These are phyloP conservation scores for Phytophthora chlamydospora DNA, from an alignment of 352 stramenopile species.

Conservation along the genomic window DNA sequence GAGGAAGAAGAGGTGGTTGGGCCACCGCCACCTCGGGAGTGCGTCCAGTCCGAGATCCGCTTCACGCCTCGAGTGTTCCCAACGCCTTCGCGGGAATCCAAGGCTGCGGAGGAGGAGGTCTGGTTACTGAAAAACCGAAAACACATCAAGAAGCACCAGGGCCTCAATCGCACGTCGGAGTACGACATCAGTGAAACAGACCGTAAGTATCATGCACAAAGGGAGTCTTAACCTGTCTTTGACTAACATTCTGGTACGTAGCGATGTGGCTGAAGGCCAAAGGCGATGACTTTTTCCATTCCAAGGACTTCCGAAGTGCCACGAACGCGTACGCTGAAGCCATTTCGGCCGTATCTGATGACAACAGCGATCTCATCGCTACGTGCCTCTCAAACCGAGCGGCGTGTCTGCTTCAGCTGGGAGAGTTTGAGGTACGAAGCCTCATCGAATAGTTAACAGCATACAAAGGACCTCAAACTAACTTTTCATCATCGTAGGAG, in stretches of 20 bases:
- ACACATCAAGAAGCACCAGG: slow-evolving; percentile 76
- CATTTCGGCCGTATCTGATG: slow-evolving; percentile 35
- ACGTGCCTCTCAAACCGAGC: slow-evolving; percentile 78
- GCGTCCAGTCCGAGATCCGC: slow-evolving; percentile 55
- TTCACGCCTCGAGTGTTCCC: slow-evolving; percentile 84
- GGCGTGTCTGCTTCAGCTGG: slow-evolving; percentile 64
- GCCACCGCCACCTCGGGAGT: slow-evolving; percentile 53
- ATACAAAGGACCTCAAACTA: not conserved
- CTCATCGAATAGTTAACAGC: not conserved
- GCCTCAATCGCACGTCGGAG: slow-evolving; percentile 44
- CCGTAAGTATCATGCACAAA: slow-evolving; percentile 45
- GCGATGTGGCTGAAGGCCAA: slow-evolving; percentile 89
- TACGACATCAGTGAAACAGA: slow-evolving; percentile 90
- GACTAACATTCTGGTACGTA: slow-evolving; percentile 19
- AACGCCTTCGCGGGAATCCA: slow-evolving; percentile 80
- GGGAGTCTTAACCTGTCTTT: not conserved
- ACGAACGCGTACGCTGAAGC: slow-evolving; percentile 76
- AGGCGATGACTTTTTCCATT: slow-evolving; percentile 83
- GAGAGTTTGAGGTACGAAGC: slow-evolving; percentile 53
- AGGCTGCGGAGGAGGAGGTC: slow-evolving; percentile 80
- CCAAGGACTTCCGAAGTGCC: slow-evolving; percentile 69
- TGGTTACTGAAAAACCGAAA: slow-evolving; percentile 88
- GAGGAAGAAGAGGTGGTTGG: slow-evolving; percentile 20
- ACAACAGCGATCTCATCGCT: slow-evolving; percentile 51
- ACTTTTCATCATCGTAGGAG: slow-evolving; percentile 25